Percentiles rank a stretch among this genome's conserved stretches.
These are phyloP conservation scores for Suillus americanus DNA, from an alignment of 768 basidiomycete species.

Conservation along the genomic window DNA sequence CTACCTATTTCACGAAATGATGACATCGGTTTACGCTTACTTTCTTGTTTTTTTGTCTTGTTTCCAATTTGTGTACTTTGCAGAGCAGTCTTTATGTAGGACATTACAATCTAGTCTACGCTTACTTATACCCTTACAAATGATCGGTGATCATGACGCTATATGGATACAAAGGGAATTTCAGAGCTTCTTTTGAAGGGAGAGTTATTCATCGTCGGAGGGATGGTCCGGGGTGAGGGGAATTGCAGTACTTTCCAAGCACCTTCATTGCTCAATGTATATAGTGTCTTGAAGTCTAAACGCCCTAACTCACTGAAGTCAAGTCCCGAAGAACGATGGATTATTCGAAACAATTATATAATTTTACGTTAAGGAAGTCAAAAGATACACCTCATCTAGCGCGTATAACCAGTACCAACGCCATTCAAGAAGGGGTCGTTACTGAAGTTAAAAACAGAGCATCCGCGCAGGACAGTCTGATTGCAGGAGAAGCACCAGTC, in stretches of 20 bases:
- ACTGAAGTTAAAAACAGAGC: slow-evolving; percentile 31
- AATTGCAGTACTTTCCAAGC: no score
- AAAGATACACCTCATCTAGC: background rate
- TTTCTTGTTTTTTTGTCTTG: no score
- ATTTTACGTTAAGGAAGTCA: background rate
- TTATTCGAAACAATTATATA: background rate
- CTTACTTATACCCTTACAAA: background rate
- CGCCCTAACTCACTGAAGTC: background rate
- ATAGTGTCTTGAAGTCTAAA: background rate
- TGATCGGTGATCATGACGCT: background rate
- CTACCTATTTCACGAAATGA: background rate
- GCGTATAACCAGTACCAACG: background rate
- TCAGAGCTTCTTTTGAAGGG: background rate
- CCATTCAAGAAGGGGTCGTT: slow-evolving; percentile 26
- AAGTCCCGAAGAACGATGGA: background rate
- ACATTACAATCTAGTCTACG: no score
- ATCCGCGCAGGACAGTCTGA: slow-evolving; percentile 31
- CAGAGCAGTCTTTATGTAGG: no score
- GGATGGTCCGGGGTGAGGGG: background rate
- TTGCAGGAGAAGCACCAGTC: slow-evolving; percentile 36
- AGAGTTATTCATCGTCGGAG: background rate
- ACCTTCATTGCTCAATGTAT: background rate
- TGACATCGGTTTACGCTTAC: background rate
- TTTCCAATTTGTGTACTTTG: no score
- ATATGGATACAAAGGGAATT: background rate